Evolutionary conservation across 2,329 filamentous ascomycete species (phyloP).

Genomic region (Ampelomyces quisqualis): DNA sequence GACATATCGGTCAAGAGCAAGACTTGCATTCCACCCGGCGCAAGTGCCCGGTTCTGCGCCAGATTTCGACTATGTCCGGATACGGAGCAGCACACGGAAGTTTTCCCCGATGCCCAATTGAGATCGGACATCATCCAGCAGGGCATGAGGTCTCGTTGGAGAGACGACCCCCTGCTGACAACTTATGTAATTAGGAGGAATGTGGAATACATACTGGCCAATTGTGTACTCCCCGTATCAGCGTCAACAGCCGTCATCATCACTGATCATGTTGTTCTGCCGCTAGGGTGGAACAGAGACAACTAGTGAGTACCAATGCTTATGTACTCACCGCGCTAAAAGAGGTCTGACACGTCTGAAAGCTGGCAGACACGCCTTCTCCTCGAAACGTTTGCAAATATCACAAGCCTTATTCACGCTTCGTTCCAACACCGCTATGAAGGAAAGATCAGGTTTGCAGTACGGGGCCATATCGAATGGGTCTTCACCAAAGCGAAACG

Average conservation of each 20-base stretch:
- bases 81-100: not conserved
- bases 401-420: not conserved
- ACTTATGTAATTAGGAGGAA: constrained; percentile 13
- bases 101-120: not conserved
- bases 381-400: constrained; percentile 5
- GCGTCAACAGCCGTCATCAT: constrained; percentile 2
- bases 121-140: not conserved
- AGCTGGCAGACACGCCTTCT: constrained; percentile 13
- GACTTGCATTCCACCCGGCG: not conserved
- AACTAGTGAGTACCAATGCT: constrained; percentile 12
- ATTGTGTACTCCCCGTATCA: constrained; percentile 9
- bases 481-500: constrained; percentile 10
- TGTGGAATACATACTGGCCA: constrained; percentile 12
- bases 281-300: constrained; percentile 14
- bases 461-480: constrained; percentile 8
- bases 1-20: not conserved
- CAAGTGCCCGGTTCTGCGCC: not conserved
- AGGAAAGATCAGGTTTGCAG: constrained; percentile 3
- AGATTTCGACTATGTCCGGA: constrained; percentile 2
- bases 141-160: constrained; percentile 2
- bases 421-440: not conserved
- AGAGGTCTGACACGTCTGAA: no score
- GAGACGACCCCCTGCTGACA: not conserved
- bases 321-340: no score
- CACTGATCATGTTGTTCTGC: constrained; percentile 15